Evolutionary conservation across 768 basidiomycete species (phyloP).

Genomic region (Leucosporidium yakuticum): DNA sequence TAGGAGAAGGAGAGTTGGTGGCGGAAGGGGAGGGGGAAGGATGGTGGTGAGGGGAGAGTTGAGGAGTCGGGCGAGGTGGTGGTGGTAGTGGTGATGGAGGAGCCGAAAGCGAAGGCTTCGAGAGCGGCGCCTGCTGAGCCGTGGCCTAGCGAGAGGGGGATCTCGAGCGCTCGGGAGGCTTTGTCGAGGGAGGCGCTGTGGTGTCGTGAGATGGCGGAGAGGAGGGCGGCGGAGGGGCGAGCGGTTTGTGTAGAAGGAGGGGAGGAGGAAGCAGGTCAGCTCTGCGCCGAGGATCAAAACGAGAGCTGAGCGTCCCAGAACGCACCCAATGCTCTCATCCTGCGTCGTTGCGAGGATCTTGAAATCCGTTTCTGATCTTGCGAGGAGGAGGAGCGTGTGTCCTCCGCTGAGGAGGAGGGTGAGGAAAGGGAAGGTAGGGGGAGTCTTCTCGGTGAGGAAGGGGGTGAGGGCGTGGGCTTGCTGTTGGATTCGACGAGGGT

Average conservation of each 20-base stretch:
- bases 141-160: slow-evolving; percentile 54
- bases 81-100: slow-evolving; percentile 10
- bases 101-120: slow-evolving; percentile 55
- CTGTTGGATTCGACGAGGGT: neutral
- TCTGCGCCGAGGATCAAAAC: neutral
- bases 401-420: slow-evolving; percentile 88
- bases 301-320: neutral
- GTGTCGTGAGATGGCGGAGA: neutral
- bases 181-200: slow-evolving; percentile 67
- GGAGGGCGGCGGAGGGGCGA: too few relatives aligned
- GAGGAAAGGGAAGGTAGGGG: slow-evolving; percentile 72
- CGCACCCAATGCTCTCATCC: slow-evolving; percentile 36
- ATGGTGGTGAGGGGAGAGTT: slow-evolving; percentile 52
- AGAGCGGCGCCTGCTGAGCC: slow-evolving; percentile 64
- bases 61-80: slow-evolving; percentile 28
- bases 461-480: slow-evolving; percentile 76
- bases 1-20: slow-evolving; percentile 68
- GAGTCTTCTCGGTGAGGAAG: slow-evolving; percentile 54
- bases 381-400: slow-evolving; percentile 81
- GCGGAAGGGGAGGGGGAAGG: slow-evolving; percentile 50
- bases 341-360: slow-evolving; percentile 33
- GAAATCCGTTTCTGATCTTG: slow-evolving; percentile 41
- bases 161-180: slow-evolving; percentile 61
- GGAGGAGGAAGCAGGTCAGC: too few relatives aligned
- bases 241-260: too few relatives aligned